phyloP scores from a whole-genome alignment of 2,329 filamentous ascomycete species.

The Blastomyces percursus region DNA sequence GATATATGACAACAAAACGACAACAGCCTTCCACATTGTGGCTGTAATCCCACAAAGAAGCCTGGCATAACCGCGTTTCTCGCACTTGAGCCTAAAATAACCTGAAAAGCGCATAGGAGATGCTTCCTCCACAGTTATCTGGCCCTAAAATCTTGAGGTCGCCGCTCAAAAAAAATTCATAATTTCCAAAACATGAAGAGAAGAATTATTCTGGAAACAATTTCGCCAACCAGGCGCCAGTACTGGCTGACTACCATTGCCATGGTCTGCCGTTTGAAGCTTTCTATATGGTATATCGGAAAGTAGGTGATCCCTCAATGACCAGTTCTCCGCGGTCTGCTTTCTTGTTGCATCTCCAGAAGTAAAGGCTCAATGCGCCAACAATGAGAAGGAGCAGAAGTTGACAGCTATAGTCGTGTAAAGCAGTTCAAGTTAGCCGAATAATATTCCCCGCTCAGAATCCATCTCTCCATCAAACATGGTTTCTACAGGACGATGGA shows the following conservation, averaged over 20 bases:
- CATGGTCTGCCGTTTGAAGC: neutral
- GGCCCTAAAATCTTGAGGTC: neutral
- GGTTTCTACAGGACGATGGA: neutral
- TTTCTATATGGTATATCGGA: slow-evolving; percentile 27
- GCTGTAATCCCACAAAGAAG: neutral
- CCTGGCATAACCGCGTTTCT: neutral
- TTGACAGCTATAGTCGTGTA: slow-evolving; percentile 21
- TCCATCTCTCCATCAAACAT: neutral
- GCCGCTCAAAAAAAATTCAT: neutral
- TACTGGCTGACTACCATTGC: neutral
- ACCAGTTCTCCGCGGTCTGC: slow-evolving; percentile 26
- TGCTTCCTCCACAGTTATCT: neutral
- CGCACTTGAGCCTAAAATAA: neutral
- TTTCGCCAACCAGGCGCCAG: neutral
- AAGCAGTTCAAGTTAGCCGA: slow-evolving; percentile 35
- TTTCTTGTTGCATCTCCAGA: slow-evolving; percentile 25
- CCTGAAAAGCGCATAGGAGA: neutral
- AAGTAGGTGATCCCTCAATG: slow-evolving; percentile 27
- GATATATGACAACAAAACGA: neutral
- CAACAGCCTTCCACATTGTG: too few species aligned
- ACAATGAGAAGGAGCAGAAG: slow-evolving; percentile 25
- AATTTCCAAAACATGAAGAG: neutral
- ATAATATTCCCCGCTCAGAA: neutral
- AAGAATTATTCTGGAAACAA: neutral
- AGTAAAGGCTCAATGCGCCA: slow-evolving; percentile 21